Base-by-base conservation (phyloP, 768 basidiomycete genomes). In the Psilocybe cyanescens region DNA sequence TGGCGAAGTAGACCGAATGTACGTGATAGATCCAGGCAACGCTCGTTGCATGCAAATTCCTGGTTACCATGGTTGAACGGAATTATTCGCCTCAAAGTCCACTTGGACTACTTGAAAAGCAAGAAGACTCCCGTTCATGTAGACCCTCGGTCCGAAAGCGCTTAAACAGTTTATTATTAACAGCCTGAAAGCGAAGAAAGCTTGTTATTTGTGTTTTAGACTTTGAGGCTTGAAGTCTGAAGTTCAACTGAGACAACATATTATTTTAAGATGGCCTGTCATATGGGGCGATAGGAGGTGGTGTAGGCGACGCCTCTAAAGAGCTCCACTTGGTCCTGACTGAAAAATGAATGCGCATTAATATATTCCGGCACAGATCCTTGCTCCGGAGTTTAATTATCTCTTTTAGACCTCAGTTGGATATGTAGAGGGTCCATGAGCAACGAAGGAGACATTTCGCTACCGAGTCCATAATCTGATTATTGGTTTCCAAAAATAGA, bases 151-250 rank as follows among this genome's bases (percentile, higher is more conserved):
- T 8, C 8, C 37, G 14, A 14, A 14, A 39, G 37, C 37, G 37
- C 37, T 39, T 39, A 39, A 39, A 39, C 14, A n/a, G 31, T 56
- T 56, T 31, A 56, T 46, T 44, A 9, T 44, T 37, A 41, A 41
- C 12, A 17, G 14, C 41, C 16, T 24, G 55, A 33, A 44, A 28
- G 11, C 28, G 55, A 19, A 19, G 8, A 39, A 30, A 44, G 31
- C 8, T 16, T 56, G 55, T 12, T 46, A 41, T 46, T 56, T 56
- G 55, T 30, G 41, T 56, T 45, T 56, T 56, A 56, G 45, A 41
- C 55, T 56, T 47, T 56, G 55, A 56, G 41, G 37, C 19, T 35
- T 39, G 14, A 35, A 19, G 17, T 44, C 35, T 55, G 37, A 11
- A 45, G 54, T 14, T 24, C 39, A 44, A 19, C 24, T 55, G 28